A percentile compares a stretch with the other conserved stretches of the same genome.
phyloP scores from a whole-genome alignment of 768 basidiomycete genomes.

The Lactarius evosmus region DNA sequence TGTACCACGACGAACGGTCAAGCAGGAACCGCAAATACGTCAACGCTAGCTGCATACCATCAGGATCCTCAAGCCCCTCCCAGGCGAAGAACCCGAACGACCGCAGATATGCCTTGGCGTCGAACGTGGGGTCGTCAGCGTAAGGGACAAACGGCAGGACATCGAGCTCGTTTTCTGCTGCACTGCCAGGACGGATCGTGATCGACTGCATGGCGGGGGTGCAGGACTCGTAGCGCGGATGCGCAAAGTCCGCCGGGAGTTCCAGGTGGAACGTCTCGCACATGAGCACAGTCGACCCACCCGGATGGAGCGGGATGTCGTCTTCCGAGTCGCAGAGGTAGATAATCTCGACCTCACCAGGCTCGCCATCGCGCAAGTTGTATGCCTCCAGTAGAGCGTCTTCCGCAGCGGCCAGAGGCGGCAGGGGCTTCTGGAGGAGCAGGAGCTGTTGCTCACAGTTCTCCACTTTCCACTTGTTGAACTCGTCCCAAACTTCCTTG shows the following conservation, averaged over 20 bases:
- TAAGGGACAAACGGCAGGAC: slow-evolving; percentile 60
- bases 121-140: slow-evolving; percentile 56
- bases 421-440: slow-evolving; percentile 19
- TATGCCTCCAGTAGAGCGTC: neutral
- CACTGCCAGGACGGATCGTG: slow-evolving; percentile 29
- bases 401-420: slow-evolving; percentile 11
- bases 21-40: neutral
- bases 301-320: slow-evolving; percentile 8
- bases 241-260: slow-evolving; percentile 16
- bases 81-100: slow-evolving; percentile 51
- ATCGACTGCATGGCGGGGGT: slow-evolving; percentile 48
- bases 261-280: neutral
- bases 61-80: slow-evolving; percentile 43
- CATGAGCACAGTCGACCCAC: slow-evolving; percentile 6
- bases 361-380: neutral
- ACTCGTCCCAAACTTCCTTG: slow-evolving; percentile 32
- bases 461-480: slow-evolving; percentile 30
- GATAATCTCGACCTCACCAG: slow-evolving; percentile 9
- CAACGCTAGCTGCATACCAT: slow-evolving; percentile 37
- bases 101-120: slow-evolving; percentile 38
- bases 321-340: slow-evolving; percentile 19
- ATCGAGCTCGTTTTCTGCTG: slow-evolving; percentile 44
- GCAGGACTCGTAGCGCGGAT: slow-evolving; percentile 55
- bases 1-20: slow-evolving; percentile 33
- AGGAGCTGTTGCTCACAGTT: slow-evolving; percentile 25